Base-by-base conservation (phyloP, 2,329 filamentous ascomycete species). In the Claviceps pusilla region DNA sequence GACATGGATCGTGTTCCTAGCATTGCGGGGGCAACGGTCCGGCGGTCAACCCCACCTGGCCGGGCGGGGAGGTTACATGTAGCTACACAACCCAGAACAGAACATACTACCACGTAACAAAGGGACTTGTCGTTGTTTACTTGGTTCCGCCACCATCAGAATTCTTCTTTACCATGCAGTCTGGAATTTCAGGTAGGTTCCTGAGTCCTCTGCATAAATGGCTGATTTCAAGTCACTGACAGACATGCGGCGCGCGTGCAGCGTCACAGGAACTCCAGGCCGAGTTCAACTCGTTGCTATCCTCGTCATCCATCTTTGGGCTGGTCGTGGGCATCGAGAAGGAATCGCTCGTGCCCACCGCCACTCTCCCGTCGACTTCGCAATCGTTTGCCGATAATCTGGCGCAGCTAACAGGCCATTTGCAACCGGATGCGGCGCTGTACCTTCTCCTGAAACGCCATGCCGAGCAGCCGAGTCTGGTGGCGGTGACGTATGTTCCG, bases 401-500 rank as follows among this genome's bases (percentile, higher is more conserved):
- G 49, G 62, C 73, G 0, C 74, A 77, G 54, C 76, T 93, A 19
- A 68, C 77, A 53, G 71, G 79, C 10, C 77, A 85, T 66, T 72
- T 91, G 59, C 78, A 81, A 62, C 75, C 80, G 56, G 81, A 83
- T 59, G 76, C 77, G 54, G 82, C 88, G 0, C 76, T 85, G 48
- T 93, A 90, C 71, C 76, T 87, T 61, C 78, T 93, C 62, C 79
- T 93, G 46, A 84, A 86, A 50, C 82, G 84, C 54, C 76, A 83
- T 66, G 74, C 80, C 52, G 66, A 69, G 42, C 68, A 73, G 3
- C 78, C 77, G n/a, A 69, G 68, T 59, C 81, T 89, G 59, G 71
- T 86, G 31, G 85, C 83, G 48, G 73, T 90, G 41, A 89, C 86
- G 41, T 93, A 89, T 67, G 82, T 93, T 6, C 88, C 87, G 31